A percentile compares a stretch with the other conserved stretches of the same genome.
Conservation (phyloP, 495 filamentous ascomycete species). For the Bacidia gigantensis region DNA sequence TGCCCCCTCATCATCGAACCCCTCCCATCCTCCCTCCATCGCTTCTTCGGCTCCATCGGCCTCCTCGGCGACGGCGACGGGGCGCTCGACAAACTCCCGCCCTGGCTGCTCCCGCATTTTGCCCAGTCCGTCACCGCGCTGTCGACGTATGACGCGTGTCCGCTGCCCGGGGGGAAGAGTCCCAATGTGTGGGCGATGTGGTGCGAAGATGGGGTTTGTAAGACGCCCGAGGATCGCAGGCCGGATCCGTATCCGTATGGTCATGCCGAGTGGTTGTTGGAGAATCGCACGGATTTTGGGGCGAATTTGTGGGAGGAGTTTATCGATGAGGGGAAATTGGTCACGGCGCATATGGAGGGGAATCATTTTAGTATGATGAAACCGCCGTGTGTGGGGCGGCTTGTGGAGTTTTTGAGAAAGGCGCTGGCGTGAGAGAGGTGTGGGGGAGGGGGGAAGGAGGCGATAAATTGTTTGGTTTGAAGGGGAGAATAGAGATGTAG, state of each 20-base stretch:
- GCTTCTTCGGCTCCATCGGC: constrained; percentile 66
- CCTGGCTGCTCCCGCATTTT: constrained; percentile 80
- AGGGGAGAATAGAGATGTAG: too few relatives aligned
- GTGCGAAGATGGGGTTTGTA: constrained; percentile 71
- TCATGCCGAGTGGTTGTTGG: constrained; percentile 64
- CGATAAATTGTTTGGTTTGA: too few relatives aligned
- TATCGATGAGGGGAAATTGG: constrained; percentile 49
- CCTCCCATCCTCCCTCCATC: constrained; percentile 59
- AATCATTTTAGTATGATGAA: constrained; percentile 67
- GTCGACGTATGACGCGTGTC: constrained; percentile 53
- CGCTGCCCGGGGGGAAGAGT: constrained; percentile 33
- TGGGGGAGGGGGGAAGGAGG: too few relatives aligned
- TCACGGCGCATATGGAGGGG: constrained; percentile 45
- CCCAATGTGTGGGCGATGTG: constrained; percentile 61
- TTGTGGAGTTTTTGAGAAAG: constrained; percentile 11
- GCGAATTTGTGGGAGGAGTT: constrained; percentile 71
- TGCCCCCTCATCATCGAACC: constrained; percentile 64
- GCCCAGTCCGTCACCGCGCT: constrained; percentile 59
- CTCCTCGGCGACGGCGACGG: constrained; percentile 56
- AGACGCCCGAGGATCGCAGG: constrained; percentile 50
- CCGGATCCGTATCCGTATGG: constrained; percentile 56
- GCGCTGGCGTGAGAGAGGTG: constrained; percentile 3
- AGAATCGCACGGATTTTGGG: constrained; percentile 65
- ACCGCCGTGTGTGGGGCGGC: constrained; percentile 29
- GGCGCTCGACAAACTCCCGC: constrained; percentile 43